A percentile compares a stretch with the other conserved stretches of the same genome.
phyloP scores from a whole-genome alignment of 23 red algal genomes.

The Gracilaria gracilis region DNA sequence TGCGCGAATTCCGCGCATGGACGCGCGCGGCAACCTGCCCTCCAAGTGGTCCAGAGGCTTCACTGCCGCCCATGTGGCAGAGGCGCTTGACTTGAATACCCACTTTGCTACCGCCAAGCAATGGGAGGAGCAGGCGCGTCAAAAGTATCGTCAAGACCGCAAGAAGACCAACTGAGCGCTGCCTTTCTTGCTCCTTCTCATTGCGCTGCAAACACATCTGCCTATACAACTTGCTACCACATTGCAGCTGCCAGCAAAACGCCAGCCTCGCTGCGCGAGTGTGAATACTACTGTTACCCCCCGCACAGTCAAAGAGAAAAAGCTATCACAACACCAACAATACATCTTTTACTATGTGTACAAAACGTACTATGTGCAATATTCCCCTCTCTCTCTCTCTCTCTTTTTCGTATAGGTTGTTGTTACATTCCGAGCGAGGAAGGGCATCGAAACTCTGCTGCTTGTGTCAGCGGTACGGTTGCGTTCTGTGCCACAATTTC shows the following conservation, averaged over 20 bases:
- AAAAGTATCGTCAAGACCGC: constrained; percentile 21
- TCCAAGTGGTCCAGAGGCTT: constrained; percentile 59
- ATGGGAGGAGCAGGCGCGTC: constrained; percentile 63
- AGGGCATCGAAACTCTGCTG: constrained; percentile 8
- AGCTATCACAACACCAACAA: too few relatives aligned
- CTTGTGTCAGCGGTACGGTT: constrained; percentile 1
- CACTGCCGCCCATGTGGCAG: constrained; percentile 54
- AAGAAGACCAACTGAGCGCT: constrained; percentile 42
- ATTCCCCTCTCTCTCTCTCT: neutral
- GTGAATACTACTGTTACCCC: too few relatives aligned
- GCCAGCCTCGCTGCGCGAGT: too few relatives aligned
- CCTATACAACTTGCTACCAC: neutral
- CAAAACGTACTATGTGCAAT: too few relatives aligned
- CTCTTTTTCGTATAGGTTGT: neutral
- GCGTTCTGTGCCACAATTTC: constrained; percentile 8
- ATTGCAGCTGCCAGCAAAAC: too few relatives aligned
- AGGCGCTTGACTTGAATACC: constrained; percentile 43
- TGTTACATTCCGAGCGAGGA: constrained; percentile 9
- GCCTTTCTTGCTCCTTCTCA: too few relatives aligned
- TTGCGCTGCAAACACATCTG: neutral
- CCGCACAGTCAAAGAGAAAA: too few relatives aligned
- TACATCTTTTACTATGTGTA: too few relatives aligned
- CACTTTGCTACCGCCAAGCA: constrained; percentile 49
- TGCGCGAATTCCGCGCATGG: constrained; percentile 59
- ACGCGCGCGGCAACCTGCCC: constrained; percentile 20